Percentiles rank a stretch among this genome's conserved stretches.
Conservation (phyloP, 305 asterid genomes). For the Ajuga reptans region DNA sequence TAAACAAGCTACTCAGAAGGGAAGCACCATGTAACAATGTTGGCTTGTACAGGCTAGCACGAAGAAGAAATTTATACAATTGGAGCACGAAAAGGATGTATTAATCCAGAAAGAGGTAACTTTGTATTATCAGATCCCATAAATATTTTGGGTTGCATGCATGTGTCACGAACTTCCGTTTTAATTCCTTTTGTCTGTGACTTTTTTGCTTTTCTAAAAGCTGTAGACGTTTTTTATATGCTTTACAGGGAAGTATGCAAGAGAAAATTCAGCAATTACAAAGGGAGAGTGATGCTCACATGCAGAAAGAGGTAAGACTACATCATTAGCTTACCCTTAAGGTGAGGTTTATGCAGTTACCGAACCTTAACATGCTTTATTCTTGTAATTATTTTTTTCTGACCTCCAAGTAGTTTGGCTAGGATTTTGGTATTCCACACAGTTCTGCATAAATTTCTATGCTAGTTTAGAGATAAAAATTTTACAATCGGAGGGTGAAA, state of each 20-base stretch:
- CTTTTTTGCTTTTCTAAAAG: constrained; percentile 14
- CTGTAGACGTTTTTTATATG: constrained; percentile 21
- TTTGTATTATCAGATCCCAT: neutral
- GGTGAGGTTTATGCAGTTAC: neutral
- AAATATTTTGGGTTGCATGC: constrained; percentile 6
- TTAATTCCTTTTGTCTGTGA: neutral
- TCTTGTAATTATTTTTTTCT: neutral
- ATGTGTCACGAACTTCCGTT: neutral
- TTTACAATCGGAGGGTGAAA: constrained; percentile 43
- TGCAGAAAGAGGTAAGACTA: constrained; percentile 37
- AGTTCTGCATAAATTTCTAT: constrained; percentile 24
- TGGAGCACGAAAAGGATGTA: constrained; percentile 40
- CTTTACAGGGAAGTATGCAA: constrained; percentile 33
- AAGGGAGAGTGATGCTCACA: constrained; percentile 28
- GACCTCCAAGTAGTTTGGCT: neutral
- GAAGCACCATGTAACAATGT: constrained; percentile 21
- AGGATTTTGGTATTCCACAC: constrained; percentile 2
- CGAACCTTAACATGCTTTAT: constrained; percentile 2
- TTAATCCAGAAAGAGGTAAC: constrained; percentile 44
- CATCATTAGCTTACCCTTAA: constrained; percentile 11
- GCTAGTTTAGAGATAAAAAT: constrained; percentile 42
- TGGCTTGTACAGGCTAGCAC: constrained; percentile 39
- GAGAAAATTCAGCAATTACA: constrained; percentile 31
- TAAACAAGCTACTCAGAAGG: constrained; percentile 18
- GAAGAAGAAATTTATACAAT: constrained; percentile 38